These are phyloP conservation scores for Phycomyces nitens DNA, from an alignment of 192 early-diverging fungal genomes.

Conservation along the genomic window DNA sequence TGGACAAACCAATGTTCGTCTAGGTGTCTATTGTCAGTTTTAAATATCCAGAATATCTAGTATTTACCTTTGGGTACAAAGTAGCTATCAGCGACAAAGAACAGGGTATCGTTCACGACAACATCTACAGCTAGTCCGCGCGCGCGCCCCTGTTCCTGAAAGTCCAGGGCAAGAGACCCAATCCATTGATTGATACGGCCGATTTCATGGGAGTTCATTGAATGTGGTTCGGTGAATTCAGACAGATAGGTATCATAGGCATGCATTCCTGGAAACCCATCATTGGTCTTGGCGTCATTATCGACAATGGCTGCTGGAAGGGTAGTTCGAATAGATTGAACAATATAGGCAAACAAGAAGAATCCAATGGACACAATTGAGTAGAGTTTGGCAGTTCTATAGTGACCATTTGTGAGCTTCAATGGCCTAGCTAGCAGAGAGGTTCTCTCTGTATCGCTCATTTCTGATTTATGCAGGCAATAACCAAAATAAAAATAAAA, in stretches of 20 bases:
- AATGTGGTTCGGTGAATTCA: constrained; percentile 21
- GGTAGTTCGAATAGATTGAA: not conserved
- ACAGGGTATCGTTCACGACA: constrained; percentile 13
- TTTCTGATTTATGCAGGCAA: too few species aligned
- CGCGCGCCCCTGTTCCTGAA: constrained; percentile 4
- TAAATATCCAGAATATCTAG: too few species aligned
- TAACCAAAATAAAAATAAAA: not conserved
- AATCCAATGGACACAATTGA: not conserved
- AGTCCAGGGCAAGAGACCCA: constrained; percentile 1
- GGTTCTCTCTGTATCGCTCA: not conserved
- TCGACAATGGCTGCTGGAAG: constrained; percentile 25
- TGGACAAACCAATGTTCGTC: constrained; percentile 18
- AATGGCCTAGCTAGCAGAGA: not conserved
- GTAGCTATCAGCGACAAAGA: not conserved
- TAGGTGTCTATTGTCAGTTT: not conserved
- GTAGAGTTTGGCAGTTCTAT: not conserved
- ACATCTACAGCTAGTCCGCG: constrained; percentile 11
- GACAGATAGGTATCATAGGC: constrained; percentile 27
- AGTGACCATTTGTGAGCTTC: not conserved
- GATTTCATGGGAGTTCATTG: constrained; percentile 14
- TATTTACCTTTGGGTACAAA: constrained; percentile 1
- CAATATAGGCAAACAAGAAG: constrained; percentile 10
- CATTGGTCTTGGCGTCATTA: constrained; percentile 8
- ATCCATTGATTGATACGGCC: constrained; percentile 15
- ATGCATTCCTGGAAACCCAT: constrained; percentile 33